Evolutionary conservation across 495 filamentous ascomycete species (phyloP), one percentile per base, ranked within the genome.

Genomic region (Aspergillus cavernicola): DNA sequence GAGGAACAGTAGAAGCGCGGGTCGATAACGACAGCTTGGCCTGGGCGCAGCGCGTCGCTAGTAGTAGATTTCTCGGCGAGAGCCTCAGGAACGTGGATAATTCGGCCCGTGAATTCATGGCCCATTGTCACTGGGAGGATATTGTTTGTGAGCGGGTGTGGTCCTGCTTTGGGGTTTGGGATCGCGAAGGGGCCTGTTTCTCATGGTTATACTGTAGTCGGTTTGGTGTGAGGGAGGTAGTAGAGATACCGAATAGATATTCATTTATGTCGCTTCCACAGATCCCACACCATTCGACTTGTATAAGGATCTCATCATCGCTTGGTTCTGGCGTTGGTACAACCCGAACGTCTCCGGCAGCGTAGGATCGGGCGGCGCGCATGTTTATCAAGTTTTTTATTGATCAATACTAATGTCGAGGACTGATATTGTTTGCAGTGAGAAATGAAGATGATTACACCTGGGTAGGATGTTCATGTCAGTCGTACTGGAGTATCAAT

Each of bases 131-230:
- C 41, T 4, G 79, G 79, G 22, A 79, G 67, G 4, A 55, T 60
- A 43, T 75, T 72, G 43, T 70, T 66, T 6, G 78, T 79, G 16
- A 80, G 64, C 2, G 75, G 75, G 60, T 82, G 78, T 9, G 79
- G 76, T 12, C 55, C 55, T 7, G 42, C 36, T 10, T 55, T 69
- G 1, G 32, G 26, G 23, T 31, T 45, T 10, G 50, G 53, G 13
- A 68, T 67, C 2, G 40, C 13, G 9, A 46, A 32, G 13, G 56
- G 56, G 7, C 56, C 56, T 59, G 16, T 71, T 66, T 39, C 62
- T 38, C 19, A 10, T 12, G n/a, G 41, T 33, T 0, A 9, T 11
- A 28, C 64, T 37, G 77, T 13, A 29, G 29, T 22, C 19, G 23
- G 23, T 6, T 40, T 16, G 4, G 3, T 6, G 23, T 4, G 6